These are phyloP conservation scores for Adenanthera pavonina DNA, from an alignment of 306 rosid species.

Conservation along the genomic window DNA sequence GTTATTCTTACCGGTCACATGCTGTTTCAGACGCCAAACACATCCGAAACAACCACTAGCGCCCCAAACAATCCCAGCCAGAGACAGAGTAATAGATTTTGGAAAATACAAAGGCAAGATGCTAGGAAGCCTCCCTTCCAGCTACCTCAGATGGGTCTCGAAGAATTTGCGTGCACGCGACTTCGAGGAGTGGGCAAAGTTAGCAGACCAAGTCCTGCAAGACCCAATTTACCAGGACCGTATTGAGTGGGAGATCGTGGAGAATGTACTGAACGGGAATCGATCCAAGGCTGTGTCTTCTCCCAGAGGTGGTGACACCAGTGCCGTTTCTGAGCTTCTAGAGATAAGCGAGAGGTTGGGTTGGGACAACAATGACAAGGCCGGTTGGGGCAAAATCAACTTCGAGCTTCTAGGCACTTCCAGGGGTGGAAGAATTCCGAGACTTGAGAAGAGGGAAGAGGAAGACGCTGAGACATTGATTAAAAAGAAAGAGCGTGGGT, in stretches of 20 bases:
- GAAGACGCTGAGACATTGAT: background rate
- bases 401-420: constrained; percentile 76
- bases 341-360: constrained; percentile 65
- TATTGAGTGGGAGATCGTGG: constrained; percentile 68
- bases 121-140: constrained; percentile 69
- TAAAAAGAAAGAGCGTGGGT: too few relatives aligned
- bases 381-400: constrained; percentile 58
- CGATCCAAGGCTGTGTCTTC: background rate
- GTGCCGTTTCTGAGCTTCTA: constrained; percentile 42
- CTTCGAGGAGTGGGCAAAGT: constrained; percentile 59
- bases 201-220: constrained; percentile 69
- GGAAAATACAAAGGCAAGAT: constrained; percentile 73
- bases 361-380: constrained; percentile 65
- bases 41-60: background rate
- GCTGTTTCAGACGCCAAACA: constrained; percentile 44
- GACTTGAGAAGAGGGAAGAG: constrained; percentile 13
- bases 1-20: background rate
- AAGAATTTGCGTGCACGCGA: constrained; percentile 56
- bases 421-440: constrained; percentile 63
- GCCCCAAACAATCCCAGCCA: constrained; percentile 34
- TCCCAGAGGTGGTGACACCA: background rate
- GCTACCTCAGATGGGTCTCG: constrained; percentile 73
- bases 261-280: constrained; percentile 42
- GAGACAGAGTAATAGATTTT: constrained; percentile 64
- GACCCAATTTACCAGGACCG: constrained; percentile 69